A percentile compares a stretch with the other conserved stretches of the same genome.
Conservation (phyloP, 2,329 filamentous ascomycete genomes). For the Aureobasidium sp. region DNA sequence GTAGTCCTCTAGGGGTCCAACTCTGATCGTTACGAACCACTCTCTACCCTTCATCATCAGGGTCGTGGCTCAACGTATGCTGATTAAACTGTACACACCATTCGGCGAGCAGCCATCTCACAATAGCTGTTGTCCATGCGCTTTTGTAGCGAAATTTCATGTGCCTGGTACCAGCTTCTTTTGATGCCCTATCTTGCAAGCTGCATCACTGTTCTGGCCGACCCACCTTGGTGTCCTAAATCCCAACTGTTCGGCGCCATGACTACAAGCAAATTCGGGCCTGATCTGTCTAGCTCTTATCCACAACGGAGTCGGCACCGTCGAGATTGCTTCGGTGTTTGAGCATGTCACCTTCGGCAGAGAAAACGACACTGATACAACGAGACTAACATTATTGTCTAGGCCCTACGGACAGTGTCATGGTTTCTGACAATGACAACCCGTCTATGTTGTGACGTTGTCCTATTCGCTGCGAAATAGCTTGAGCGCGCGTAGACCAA, state of each 20-base stretch:
- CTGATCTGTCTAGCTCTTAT: not conserved
- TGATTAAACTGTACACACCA: not conserved
- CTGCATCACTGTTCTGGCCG: not conserved
- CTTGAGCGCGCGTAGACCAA: not conserved
- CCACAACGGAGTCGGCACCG: not conserved
- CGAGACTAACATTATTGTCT: not conserved
- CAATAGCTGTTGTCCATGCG: not conserved
- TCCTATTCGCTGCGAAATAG: not conserved
- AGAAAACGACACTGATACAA: not conserved
- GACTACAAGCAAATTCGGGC: not conserved
- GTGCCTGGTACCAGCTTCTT: not conserved
- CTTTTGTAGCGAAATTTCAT: not conserved
- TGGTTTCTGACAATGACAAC: not conserved
- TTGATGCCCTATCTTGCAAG: not conserved
- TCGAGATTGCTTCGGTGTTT: not conserved
- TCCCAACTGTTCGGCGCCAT: not conserved
- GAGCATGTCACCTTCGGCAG: not conserved
- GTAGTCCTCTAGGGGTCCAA: not conserved
- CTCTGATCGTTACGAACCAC: not conserved
- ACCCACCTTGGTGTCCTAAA: slow-evolving; percentile 2
- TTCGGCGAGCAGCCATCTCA: not conserved
- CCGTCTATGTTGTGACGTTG: not conserved
- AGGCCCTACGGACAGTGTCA: not conserved
- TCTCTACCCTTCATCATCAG: not conserved
- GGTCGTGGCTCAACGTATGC: not conserved